Evolutionary conservation across 2,329 filamentous ascomycete species (phyloP), one percentile per base, ranked within the genome.

Genomic region (Paracamarosporium sp.): DNA sequence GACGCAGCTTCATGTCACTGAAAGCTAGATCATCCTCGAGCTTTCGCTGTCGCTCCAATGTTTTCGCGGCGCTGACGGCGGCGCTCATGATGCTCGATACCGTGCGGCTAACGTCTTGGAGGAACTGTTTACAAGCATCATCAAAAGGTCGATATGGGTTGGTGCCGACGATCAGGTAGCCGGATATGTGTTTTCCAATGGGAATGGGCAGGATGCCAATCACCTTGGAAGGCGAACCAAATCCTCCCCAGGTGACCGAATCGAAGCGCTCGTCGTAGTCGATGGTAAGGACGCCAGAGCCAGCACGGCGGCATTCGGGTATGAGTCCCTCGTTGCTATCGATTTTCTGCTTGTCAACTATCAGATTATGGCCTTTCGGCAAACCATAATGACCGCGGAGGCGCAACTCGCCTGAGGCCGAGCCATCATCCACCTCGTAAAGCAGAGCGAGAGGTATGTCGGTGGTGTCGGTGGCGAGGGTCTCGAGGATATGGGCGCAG

Each of bases 61-160:
- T 63, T 13, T 60, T 59, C 30, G 71, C 68, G 5, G 57, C 57
- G 17, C 64, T 68, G 9, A 65, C 56, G 6, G 69, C 68, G 11
- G 66, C 57, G 1, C 63, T 59, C 5, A 76, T 58, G 43, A 74
- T 64, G 41, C 71, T 72, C 0, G 74, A 70, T 3, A 69, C 60
- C 63, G 76, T 73, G 11, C 68, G 68, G 7, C 61, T 54, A 2
- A 78, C 64, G 30, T 76, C 69, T 20, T 63, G 64, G 17, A 74
- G 45, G 33, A 77, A 76, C 24, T 74, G 73, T 46, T 70, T 52
- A 38, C 72, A 74, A 7, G 61, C 57, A 1, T 61, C 56, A 41
- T 78, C 75, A 44, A 71, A 70, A 1, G 68, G 67, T 15, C 75
- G 67, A 27, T 65, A 73, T 0, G 74, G 76, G 45, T 77, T 78